Percentiles rank a stretch among this genome's conserved stretches.
phyloP scores from a whole-genome alignment of 805 yeast species.

The Yarrowia deformans region DNA sequence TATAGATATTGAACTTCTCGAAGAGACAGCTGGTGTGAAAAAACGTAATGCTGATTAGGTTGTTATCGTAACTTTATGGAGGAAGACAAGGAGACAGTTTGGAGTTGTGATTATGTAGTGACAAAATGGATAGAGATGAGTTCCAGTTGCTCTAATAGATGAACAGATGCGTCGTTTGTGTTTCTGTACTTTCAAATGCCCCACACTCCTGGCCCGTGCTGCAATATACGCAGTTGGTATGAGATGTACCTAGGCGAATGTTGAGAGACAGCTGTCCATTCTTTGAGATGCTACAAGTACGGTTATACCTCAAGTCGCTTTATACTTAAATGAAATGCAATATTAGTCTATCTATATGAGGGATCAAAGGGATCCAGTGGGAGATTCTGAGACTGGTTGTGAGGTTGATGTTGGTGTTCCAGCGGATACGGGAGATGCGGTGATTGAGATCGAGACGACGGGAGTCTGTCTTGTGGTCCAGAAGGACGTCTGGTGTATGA shows the following conservation, averaged over 20 bases:
- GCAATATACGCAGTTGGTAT: not conserved
- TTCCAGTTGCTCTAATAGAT: too few relatives aligned
- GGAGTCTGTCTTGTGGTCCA: not conserved
- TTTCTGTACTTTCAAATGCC: not conserved
- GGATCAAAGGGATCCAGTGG: conserved; percentile 17
- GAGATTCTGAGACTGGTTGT: conserved; percentile 2
- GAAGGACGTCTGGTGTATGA: not conserved
- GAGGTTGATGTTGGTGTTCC: conserved; percentile 2
- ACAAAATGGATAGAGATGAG: too few relatives aligned
- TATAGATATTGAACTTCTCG: not conserved
- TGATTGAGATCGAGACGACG: not conserved
- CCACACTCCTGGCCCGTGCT: not conserved
- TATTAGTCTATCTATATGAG: conserved; percentile 10
- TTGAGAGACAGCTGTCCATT: too few relatives aligned
- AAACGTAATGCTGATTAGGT: conserved; percentile 6
- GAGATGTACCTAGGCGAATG: not conserved
- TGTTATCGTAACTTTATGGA: conserved; percentile 6
- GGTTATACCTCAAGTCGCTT: too few relatives aligned
- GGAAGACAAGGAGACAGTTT: not conserved
- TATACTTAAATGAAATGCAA: not conserved
- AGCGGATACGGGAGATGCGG: conserved; percentile 24
- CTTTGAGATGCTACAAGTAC: too few relatives aligned
- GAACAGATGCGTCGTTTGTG: too few relatives aligned
- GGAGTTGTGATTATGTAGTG: not conserved
- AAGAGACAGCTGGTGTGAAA: not conserved